Conservation (phyloP, 2,329 filamentous ascomycete genomes). For the Beauveria brongniartii region DNA sequence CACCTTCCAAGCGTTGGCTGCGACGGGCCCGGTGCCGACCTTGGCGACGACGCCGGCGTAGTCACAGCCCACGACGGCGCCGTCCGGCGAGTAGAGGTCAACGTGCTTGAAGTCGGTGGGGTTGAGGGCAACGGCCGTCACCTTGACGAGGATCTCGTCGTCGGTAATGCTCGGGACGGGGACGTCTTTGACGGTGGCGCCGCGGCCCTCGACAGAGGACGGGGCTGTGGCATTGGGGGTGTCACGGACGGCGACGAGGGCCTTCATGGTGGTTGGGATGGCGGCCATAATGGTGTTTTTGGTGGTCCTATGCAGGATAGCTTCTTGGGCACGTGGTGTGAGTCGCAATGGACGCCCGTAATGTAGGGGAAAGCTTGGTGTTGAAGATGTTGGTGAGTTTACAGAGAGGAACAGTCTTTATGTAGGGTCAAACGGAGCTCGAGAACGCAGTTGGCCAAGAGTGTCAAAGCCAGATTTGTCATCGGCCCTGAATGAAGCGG, state of each 20-base stretch:
- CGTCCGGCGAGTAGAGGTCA: conserved; percentile 20
- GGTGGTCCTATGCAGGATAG: background rate
- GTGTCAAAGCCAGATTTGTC: too few species aligned
- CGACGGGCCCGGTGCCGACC: conserved; percentile 19
- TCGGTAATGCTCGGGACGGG: conserved; percentile 12
- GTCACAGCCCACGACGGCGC: conserved; percentile 22
- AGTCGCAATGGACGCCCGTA: background rate
- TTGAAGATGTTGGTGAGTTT: background rate
- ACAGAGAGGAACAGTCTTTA: too few species aligned
- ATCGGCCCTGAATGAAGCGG: too few species aligned
- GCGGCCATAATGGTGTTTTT: background rate
- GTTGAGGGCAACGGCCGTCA: conserved; percentile 25
- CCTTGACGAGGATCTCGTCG: conserved; percentile 21
- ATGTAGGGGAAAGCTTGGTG: too few species aligned
- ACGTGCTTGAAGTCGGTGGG: conserved; percentile 25
- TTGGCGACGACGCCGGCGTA: conserved; percentile 24
- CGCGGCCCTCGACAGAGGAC: background rate
- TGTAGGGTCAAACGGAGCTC: too few species aligned
- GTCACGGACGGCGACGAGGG: conserved; percentile 13
- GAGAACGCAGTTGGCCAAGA: too few species aligned
- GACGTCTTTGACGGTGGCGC: conserved; percentile 4
- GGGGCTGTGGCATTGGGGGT: background rate
- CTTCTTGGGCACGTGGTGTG: background rate
- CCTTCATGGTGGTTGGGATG: conserved; percentile 14
- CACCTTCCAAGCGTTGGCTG: conserved; percentile 12